A percentile compares a stretch with the other conserved stretches of the same genome.
phyloP scores from a whole-genome alignment of 208 protist genomes.

The Histomonas meleagridis region DNA sequence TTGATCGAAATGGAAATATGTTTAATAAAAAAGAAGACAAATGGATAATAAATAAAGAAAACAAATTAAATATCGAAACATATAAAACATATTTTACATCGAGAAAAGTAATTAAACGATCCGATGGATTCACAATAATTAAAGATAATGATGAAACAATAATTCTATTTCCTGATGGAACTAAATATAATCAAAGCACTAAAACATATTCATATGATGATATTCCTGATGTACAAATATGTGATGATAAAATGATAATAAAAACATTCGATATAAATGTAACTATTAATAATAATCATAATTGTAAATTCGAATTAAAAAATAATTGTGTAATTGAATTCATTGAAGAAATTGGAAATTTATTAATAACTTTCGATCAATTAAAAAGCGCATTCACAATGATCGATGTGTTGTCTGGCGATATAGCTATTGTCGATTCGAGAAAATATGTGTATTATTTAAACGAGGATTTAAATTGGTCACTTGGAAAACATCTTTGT shows the following conservation, averaged over 20 bases:
- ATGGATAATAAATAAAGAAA: not conserved
- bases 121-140: not conserved
- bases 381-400: not conserved
- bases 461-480: not conserved
- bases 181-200: not conserved
- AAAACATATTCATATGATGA: not conserved
- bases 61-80: not conserved
- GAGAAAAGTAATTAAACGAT: not conserved
- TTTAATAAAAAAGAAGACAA: not conserved
- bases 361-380: not conserved
- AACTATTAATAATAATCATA: not conserved
- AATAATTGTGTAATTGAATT: not conserved
- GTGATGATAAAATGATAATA: not conserved
- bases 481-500: not conserved
- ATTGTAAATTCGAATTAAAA: not conserved
- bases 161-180: not conserved
- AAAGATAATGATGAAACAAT: not conserved
- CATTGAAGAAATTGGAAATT: not conserved
- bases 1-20: not conserved
- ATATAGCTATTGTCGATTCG: not conserved
- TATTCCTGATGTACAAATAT: not conserved
- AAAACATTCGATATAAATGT: not conserved
- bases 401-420: not conserved
- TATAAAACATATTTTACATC: not conserved
- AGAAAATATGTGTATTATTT: constrained; percentile 19